Base-by-base conservation (phyloP, 1,284 basidiomycete genomes). In the Malassezia pachydermatis region DNA sequence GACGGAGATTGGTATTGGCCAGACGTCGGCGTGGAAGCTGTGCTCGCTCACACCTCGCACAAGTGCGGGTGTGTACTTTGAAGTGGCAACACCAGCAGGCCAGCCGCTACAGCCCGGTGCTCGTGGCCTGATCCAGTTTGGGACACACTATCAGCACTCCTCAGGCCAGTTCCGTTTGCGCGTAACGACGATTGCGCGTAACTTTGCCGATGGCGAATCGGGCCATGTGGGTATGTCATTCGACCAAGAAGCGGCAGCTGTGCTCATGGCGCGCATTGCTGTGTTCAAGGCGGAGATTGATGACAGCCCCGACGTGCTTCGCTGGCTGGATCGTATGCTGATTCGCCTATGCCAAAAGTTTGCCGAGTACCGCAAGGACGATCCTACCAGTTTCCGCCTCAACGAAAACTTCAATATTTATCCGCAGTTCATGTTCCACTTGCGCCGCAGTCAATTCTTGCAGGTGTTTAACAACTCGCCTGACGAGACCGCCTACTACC, bases 381-480 rank as follows among this genome's bases (percentile, higher is more conserved):
- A 98, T 70, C 87, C 92, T 4, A 81, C 84, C 41, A 87, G 84
- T 73, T 98, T 99, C 80, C 79, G 89, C 58, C 77, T 98, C 59
- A 79, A 82, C 54, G 89, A 95, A 67, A 92, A 92, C 74, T 98
- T 99, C 75, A 88, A 86, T 73, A 98, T 99, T 67, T 99, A 99
- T 74, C 94, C 94, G 27, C 94, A 99, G 73, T 99, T 99, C 78
- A 99, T 98, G 94, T 98, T 98, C 84, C 94, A 99, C 75, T 75
- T 99, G 54, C 80, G 94, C 51, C 77, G 94, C 71, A 88, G 86
- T 77, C 92, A 98, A 76, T 98, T 99, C 78, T 78, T 99, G 73
- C 94, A 99, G 75, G 92, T 98, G 48, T 98, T 98, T 76, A 98
- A 98, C 76, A 99, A 96, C 78, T 94, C 88, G 77, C 92, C 92